Evolutionary conservation across 768 basidiomycete genomes (phyloP).

Genomic region (Neoboletus magnificus): DNA sequence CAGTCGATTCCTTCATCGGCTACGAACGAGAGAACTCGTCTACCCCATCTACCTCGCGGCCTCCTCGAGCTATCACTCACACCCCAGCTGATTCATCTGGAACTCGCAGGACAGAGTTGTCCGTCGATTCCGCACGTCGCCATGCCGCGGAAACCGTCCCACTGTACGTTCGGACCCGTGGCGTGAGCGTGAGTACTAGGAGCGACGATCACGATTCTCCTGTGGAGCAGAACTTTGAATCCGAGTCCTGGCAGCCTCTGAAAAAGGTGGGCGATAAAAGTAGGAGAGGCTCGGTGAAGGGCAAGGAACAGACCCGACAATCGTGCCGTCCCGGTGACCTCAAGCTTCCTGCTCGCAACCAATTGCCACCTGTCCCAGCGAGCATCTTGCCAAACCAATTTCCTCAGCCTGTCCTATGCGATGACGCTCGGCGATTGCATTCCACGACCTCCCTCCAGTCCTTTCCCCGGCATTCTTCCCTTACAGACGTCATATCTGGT

Average conservation of each 20-base stretch:
- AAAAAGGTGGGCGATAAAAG: slow-evolving; percentile 41
- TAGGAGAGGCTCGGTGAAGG: slow-evolving; percentile 48
- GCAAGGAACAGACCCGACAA: slow-evolving; percentile 40
- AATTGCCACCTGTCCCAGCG: slow-evolving; percentile 33
- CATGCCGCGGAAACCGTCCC: slow-evolving; percentile 25
- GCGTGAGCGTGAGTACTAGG: slow-evolving; percentile 51
- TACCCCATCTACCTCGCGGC: slow-evolving; percentile 31
- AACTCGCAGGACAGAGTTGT: slow-evolving; percentile 27
- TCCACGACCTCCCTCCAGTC: slow-evolving; percentile 39
- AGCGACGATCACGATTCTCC: slow-evolving; percentile 40
- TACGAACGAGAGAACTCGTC: slow-evolving; percentile 38
- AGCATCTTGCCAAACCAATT: slow-evolving; percentile 34
- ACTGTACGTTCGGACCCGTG: slow-evolving; percentile 48
- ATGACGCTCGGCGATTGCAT: slow-evolving; percentile 38
- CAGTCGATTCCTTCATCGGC: slow-evolving; percentile 70
- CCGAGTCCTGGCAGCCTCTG: slow-evolving; percentile 49
- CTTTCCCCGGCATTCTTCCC: slow-evolving; percentile 30
- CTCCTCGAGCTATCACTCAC: slow-evolving; percentile 38
- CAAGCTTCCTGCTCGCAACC: slow-evolving; percentile 57
- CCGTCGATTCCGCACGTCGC: slow-evolving; percentile 25
- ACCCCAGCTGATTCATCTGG: slow-evolving; percentile 36
- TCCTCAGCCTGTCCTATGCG: slow-evolving; percentile 36
- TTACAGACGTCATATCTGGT: slow-evolving; percentile 37
- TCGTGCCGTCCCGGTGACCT: slow-evolving; percentile 56
- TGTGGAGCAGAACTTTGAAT: slow-evolving; percentile 46